These are phyloP conservation scores for Jacaranda mimosifolia DNA, from an alignment of 257 asterid species.

Conservation along the genomic window DNA sequence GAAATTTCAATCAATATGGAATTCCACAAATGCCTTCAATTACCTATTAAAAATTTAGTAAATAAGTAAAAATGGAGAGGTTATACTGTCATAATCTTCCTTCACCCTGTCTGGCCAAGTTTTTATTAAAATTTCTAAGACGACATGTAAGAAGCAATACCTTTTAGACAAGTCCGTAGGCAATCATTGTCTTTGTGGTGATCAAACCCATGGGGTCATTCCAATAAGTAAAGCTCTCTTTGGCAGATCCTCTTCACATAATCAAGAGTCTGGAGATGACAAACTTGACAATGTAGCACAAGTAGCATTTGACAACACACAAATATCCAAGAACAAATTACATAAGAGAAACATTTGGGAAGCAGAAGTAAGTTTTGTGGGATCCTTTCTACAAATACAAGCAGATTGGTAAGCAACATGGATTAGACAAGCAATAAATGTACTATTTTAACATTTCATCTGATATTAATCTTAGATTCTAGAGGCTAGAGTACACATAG, in stretches of 20 bases:
- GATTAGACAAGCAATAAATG: not conserved
- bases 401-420: slow-evolving; percentile 26
- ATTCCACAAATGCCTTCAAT: not conserved
- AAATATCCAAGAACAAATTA: slow-evolving; percentile 25
- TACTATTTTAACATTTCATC: not conserved
- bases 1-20: not conserved
- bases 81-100: not conserved
- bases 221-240: slow-evolving; percentile 92
- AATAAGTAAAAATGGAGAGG: not conserved
- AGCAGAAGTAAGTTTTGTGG: slow-evolving; percentile 94
- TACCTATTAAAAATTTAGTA: too few species aligned
- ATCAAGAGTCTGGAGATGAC: slow-evolving; percentile 71
- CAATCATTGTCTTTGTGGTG: slow-evolving; percentile 89
- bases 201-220: slow-evolving; percentile 98
- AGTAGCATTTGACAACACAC: slow-evolving; percentile 29
- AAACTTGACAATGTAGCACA: slow-evolving; percentile 32
- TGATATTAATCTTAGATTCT: not conserved
- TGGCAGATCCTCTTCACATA: slow-evolving; percentile 77
- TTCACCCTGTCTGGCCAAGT: slow-evolving; percentile 12
- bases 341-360: slow-evolving; percentile 75
- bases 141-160: slow-evolving; percentile 48
- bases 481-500: too few species aligned
- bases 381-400: slow-evolving; percentile 70
- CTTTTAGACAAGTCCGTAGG: slow-evolving; percentile 88
- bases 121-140: not conserved